Evolutionary conservation across 2,329 filamentous ascomycete species (phyloP).

Genomic region (Scortechinia acanthostroma): DNA sequence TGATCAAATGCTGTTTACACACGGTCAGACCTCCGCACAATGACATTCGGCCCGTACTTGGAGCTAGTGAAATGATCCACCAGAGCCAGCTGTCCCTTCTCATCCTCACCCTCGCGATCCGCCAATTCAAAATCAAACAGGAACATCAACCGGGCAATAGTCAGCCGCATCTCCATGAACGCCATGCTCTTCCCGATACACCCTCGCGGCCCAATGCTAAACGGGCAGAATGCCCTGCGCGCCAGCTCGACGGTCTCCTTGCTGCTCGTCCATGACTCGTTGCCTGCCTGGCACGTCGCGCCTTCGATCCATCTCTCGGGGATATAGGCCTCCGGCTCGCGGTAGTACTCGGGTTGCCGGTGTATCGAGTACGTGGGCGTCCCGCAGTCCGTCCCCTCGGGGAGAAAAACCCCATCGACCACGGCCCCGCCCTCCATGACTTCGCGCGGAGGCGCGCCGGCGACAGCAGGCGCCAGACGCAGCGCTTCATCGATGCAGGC

Average conservation of each 20-base stretch:
- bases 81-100: not conserved
- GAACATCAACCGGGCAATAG: slow-evolving; percentile 29
- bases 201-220: slow-evolving; percentile 32
- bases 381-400: slow-evolving; percentile 8
- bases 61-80: not conserved
- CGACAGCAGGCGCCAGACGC: slow-evolving; percentile 9
- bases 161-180: slow-evolving; percentile 31
- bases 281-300: slow-evolving; percentile 8
- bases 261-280: slow-evolving; percentile 6
- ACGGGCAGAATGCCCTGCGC: slow-evolving; percentile 41
- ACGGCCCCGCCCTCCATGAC: slow-evolving; percentile 5
- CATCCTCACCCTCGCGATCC: not conserved
- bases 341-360: slow-evolving; percentile 10
- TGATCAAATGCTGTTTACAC: no score
- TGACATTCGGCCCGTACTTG: not conserved
- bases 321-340: slow-evolving; percentile 4
- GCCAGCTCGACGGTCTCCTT: slow-evolving; percentile 20
- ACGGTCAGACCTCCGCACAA: not conserved
- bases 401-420: slow-evolving; percentile 8
- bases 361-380: slow-evolving; percentile 10
- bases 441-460: slow-evolving; percentile 8
- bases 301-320: slow-evolving; percentile 11
- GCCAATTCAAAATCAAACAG: slow-evolving; percentile 22
- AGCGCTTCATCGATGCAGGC: slow-evolving; percentile 12
- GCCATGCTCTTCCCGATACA: slow-evolving; percentile 39